phyloP scores from a whole-genome alignment of 2,329 filamentous ascomycete species.

The Aotearoamyces nothofagi region DNA sequence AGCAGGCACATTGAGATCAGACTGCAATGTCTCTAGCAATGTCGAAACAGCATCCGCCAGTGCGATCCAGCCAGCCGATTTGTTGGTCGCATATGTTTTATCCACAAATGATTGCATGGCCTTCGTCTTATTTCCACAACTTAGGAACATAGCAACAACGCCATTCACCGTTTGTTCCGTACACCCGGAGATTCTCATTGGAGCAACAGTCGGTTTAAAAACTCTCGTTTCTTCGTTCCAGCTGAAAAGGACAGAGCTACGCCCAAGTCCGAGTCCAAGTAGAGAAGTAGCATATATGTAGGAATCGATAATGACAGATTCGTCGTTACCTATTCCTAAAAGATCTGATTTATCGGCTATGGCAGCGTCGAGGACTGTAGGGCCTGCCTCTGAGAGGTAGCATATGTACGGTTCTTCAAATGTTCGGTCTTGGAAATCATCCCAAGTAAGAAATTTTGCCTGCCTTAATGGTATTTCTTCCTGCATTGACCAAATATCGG shows the following conservation, averaged over 20 bases:
- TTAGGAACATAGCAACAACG: slow-evolving; percentile 21
- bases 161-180: slow-evolving; percentile 35
- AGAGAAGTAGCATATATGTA: slow-evolving; percentile 39
- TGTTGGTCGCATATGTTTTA: slow-evolving; percentile 13
- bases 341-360: slow-evolving; percentile 27
- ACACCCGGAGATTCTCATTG: slow-evolving; percentile 31
- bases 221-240: slow-evolving; percentile 36
- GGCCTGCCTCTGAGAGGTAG: slow-evolving; percentile 55
- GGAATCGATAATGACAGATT: slow-evolving; percentile 29
- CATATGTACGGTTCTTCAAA: slow-evolving; percentile 26
- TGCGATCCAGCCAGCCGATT: slow-evolving; percentile 16
- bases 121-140: slow-evolving; percentile 20
- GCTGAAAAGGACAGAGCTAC: slow-evolving; percentile 55
- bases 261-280: slow-evolving; percentile 50
- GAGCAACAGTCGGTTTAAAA: slow-evolving; percentile 33
- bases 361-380: slow-evolving; percentile 49
- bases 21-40: slow-evolving; percentile 19
- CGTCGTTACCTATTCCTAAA: slow-evolving; percentile 22
- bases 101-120: slow-evolving; percentile 16
- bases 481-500: slow-evolving; percentile 31
- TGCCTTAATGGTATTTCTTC: slow-evolving; percentile 17
- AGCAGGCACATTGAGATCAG: slow-evolving; percentile 13
- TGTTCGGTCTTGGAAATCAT: slow-evolving; percentile 38
- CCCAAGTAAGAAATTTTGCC: slow-evolving; percentile 48
- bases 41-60: slow-evolving; percentile 22